A percentile compares a stretch with the other conserved stretches of the same genome.
Evolutionary conservation across 345 rosid genomes (phyloP).

Genomic region (Tarenaya hassleriana): DNA sequence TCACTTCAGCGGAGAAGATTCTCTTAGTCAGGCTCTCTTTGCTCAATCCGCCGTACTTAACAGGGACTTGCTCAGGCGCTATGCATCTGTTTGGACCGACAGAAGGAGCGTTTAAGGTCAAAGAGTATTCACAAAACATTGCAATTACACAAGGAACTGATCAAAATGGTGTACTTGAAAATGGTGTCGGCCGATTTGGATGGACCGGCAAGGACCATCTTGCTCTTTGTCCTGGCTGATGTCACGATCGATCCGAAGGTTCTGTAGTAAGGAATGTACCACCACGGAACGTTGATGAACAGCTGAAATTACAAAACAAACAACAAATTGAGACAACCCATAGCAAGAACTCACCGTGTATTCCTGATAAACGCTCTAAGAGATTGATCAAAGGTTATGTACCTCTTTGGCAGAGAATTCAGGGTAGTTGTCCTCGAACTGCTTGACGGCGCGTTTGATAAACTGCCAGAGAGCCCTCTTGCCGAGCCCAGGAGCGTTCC

Average conservation of each 20-base stretch:
- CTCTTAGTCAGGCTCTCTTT: slow-evolving; percentile 47
- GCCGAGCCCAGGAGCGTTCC: slow-evolving; percentile 82
- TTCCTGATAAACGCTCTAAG: neutral
- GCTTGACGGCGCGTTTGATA: slow-evolving; percentile 60
- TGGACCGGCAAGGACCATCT: slow-evolving; percentile 82
- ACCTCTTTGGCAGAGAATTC: slow-evolving; percentile 91
- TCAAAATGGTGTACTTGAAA: slow-evolving; percentile 48
- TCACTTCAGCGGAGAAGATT: slow-evolving; percentile 36
- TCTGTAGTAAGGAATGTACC: slow-evolving; percentile 79
- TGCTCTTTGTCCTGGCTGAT: slow-evolving; percentile 91
- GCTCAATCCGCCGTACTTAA: slow-evolving; percentile 59
- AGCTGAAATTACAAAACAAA: slow-evolving; percentile 32
- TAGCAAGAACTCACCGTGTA: neutral
- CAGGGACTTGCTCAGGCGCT: slow-evolving; percentile 60
- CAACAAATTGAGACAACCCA: neutral
- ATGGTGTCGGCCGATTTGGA: slow-evolving; percentile 69
- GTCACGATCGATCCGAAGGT: slow-evolving; percentile 69
- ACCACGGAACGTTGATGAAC: slow-evolving; percentile 95
- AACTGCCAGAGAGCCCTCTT: slow-evolving; percentile 68
- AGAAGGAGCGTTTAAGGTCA: neutral
- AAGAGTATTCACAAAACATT: neutral
- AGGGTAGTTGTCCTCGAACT: slow-evolving; percentile 90
- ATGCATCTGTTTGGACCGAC: slow-evolving; percentile 41
- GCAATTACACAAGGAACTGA: neutral
- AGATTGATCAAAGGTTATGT: neutral